Percentiles rank a stretch among this genome's conserved stretches.
Conservation (phyloP, 441 rosid genomes). For the Populus hybrid region DNA sequence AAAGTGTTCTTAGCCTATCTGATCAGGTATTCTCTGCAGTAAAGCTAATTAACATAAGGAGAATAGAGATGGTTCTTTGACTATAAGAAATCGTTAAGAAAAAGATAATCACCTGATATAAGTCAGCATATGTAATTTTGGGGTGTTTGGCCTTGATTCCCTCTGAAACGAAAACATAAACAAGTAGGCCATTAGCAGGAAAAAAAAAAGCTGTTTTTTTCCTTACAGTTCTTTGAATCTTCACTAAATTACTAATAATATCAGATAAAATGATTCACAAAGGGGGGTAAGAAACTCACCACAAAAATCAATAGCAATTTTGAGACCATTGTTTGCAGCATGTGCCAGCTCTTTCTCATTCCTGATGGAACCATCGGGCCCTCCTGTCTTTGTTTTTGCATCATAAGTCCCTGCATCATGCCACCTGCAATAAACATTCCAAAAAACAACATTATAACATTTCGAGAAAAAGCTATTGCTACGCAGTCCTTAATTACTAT, state of each 20-base stretch:
- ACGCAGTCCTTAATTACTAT: neutral
- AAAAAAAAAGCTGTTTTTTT: neutral
- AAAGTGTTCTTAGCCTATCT: neutral
- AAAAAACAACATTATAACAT: neutral
- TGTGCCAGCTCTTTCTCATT: slow-evolving; percentile 49
- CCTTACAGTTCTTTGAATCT: neutral
- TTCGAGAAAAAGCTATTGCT: neutral
- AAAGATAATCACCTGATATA: slow-evolving; percentile 55
- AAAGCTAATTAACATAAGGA: neutral
- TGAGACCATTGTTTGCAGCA: slow-evolving; percentile 55
- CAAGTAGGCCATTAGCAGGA: slow-evolving; percentile 1
- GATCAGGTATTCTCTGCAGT: neutral
- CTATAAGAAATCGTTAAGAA: neutral
- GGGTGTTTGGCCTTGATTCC: slow-evolving; percentile 64
- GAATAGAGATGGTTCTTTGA: too few relatives aligned
- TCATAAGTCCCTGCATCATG: slow-evolving; percentile 95
- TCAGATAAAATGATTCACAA: neutral
- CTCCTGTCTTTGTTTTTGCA: slow-evolving; percentile 69
- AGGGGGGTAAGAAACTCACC: slow-evolving; percentile 37
- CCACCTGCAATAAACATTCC: slow-evolving; percentile 46
- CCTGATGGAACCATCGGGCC: slow-evolving; percentile 83
- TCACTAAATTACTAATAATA: neutral
- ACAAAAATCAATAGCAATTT: slow-evolving; percentile 63
- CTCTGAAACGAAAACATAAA: slow-evolving; percentile 38
- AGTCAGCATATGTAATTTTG: slow-evolving; percentile 67